Conservation (phyloP, 2,329 filamentous ascomycete genomes). For the Colletotrichum camelliae region DNA sequence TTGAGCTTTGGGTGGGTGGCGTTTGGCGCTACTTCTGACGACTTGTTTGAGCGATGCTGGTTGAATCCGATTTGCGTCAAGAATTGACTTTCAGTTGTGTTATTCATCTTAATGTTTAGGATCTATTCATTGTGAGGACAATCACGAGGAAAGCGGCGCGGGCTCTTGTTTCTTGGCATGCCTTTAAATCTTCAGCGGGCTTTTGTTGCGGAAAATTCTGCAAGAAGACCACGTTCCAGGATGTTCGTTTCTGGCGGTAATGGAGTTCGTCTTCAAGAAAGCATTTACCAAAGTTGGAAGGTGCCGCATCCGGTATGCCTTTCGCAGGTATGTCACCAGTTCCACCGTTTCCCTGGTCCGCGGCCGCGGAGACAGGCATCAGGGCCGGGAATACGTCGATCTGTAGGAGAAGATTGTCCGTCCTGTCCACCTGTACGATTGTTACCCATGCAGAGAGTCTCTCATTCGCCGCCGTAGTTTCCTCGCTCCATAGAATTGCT, state of each 20-base stretch:
- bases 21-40: too few species aligned
- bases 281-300: not conserved
- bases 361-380: not conserved
- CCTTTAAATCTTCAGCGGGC: not conserved
- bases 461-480: not conserved
- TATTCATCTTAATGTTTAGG: not conserved
- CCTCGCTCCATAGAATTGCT: not conserved
- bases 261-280: not conserved
- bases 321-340: not conserved
- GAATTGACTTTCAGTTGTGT: not conserved
- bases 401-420: not conserved
- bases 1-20: too few species aligned
- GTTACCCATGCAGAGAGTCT: not conserved
- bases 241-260: not conserved
- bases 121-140: not conserved
- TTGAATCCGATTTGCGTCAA: not conserved
- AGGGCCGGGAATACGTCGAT: not conserved
- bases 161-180: not conserved
- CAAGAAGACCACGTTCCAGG: not conserved
- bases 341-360: not conserved
- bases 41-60: too few species aligned
- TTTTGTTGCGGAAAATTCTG: not conserved
- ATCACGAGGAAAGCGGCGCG: accelerated
- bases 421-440: not conserved
- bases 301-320: not conserved